Evolutionary conservation across 441 rosid genomes (phyloP), one percentile per base, ranked within the genome.

Genomic region (Populus hybrid): DNA sequence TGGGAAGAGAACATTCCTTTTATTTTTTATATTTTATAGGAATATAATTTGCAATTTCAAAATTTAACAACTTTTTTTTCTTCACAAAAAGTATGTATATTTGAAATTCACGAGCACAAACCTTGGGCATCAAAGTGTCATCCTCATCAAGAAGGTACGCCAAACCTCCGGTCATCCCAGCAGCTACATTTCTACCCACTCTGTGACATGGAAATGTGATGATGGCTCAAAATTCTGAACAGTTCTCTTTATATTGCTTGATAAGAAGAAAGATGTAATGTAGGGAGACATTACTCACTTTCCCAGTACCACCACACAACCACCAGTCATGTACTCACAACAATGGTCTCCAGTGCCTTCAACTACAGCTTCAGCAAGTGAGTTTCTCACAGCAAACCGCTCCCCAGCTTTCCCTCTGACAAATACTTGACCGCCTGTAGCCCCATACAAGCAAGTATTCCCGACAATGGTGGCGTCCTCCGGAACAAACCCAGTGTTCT

Each of bases 261-360:
- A 69, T 42, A 18, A 75, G 34, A 70, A 10, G 66, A 73, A 67
- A 67, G 14, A 74, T 3, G 32, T 34, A 50, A 57, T 26, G 57
- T 40, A 73, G 64, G 80, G 61, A 69, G 69, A 73, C 67, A 69
- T 65, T 38, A 86, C 99, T 93, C 79, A 96, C 99, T 96, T 96
- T 85, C 99, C 99, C 80, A 93, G 95, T 53, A 94, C 89, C 20
- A 94, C 96, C 36, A 96, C 96, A 74, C 98, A 93, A 63, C 99
- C 99, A 77, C 98, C 99, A 77, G 98, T 94, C 99, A 96, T 94
- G 89, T 96, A 96, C 86, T 96, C 98, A 40, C 97, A 94, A 77
- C 93, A 94, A 78, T 96, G 99, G 80, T 96, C 95, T 67, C 97
- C 98, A 57, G 95, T 93, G 79, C 99, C 99, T 91, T 96, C 98